These are phyloP conservation scores for Calocybe gambosa DNA, from an alignment of 1,284 basidiomycete genomes.

Conservation along the genomic window DNA sequence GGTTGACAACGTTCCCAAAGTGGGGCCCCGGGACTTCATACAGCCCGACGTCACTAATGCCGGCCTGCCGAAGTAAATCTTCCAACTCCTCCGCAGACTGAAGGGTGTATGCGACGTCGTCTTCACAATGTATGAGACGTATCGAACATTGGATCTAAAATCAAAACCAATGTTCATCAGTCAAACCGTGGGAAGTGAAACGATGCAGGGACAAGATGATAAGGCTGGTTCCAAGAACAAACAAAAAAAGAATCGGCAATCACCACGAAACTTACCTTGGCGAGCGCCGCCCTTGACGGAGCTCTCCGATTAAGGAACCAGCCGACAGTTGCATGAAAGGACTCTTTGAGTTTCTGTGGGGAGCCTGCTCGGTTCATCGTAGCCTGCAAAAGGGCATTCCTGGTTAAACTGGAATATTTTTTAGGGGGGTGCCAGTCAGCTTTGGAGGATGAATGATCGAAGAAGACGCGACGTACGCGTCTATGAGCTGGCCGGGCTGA, in stretches of 20 bases:
- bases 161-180: background rate
- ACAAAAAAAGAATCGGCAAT: conserved; percentile 7
- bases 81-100: conserved; percentile 20
- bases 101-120: conserved; percentile 27
- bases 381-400: background rate
- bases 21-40: conserved; percentile 25
- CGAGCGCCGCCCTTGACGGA: conserved; percentile 21
- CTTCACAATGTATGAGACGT: conserved; percentile 25
- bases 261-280: conserved; percentile 14
- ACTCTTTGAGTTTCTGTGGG: conserved; percentile 22
- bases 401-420: background rate
- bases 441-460: background rate
- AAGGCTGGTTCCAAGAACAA: too few species aligned
- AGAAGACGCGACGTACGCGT: conserved; percentile 24
- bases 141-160: conserved; percentile 26
- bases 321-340: conserved; percentile 25
- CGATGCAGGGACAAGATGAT: too few species aligned
- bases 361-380: conserved; percentile 24
- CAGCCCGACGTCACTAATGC: conserved; percentile 17
- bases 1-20: conserved; percentile 23
- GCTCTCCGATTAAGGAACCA: conserved; percentile 29
- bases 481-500: conserved; percentile 21
- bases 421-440: background rate
- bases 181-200: background rate
- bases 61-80: conserved; percentile 16